Evolutionary conservation across 176 grass and related monocot genomes (phyloP), one percentile per base, ranked within the genome.

Genomic region (Eremochloa ophiuroides): DNA sequence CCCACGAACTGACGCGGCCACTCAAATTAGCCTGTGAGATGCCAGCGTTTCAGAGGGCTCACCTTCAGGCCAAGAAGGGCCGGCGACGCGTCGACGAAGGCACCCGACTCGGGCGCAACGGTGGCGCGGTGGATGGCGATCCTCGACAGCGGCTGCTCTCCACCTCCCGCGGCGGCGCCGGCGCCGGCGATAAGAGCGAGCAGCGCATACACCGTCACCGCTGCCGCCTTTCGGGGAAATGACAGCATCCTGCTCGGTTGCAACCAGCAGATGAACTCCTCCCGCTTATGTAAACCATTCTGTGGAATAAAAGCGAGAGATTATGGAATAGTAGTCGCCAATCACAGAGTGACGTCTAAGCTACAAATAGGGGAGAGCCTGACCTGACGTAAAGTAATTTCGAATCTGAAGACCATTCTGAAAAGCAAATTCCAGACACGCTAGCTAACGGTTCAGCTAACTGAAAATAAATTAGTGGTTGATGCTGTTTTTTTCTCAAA

Each of bases 101-200:
- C 92, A 44, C 84, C 83, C 58, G 81, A 77, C 55, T 84, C 72
- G 58, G 80, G 78, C 42, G 79, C 84, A 27, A 89, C 84, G 60
- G 85, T 88, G 67, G 77, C 61, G 76, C 74, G 88, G 63, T 91
- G 85, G 80, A 98, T 89, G 85, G 85, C 90, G 71, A 98, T 91
- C 83, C 63, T 93, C 40, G 95, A 94, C 46, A 98, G 84, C 34
- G 95, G 86, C 41, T 98, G 95, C 44, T 89, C 90, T 28, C 85
- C 89, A 20, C 70, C 59, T 47, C 23, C 56, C 0, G 25, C 74
- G 4, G 9, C 48, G 64, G 15, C 73, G 14, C 59, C 37, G 68
- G 43, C 18, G 35, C 31, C 50, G 26, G 60, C 51, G 53, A 59
- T 65, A 15, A 71, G 26, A 8, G 71, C 62, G 55, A 39, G 16